Evolutionary conservation across 176 grass and related monocot genomes (phyloP).

Genomic region (Poa annua): DNA sequence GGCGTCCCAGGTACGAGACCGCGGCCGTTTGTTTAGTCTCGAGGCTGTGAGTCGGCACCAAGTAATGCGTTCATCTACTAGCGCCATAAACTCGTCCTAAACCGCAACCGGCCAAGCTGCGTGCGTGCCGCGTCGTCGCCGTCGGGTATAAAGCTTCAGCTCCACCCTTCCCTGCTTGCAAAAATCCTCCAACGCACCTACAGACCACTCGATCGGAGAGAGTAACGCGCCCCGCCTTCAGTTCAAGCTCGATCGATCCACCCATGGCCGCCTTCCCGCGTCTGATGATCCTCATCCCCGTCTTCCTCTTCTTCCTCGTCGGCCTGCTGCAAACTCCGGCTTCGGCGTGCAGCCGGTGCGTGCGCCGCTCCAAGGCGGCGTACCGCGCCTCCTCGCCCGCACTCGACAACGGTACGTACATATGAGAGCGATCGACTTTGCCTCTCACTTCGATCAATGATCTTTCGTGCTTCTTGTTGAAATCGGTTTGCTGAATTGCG

Average conservation of each 20-base stretch:
- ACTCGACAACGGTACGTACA: slow-evolving; percentile 45
- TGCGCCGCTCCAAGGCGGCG: slow-evolving; percentile 51
- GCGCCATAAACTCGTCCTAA: background rate
- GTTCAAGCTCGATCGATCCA: background rate
- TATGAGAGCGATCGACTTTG: background rate
- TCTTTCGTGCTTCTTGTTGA: background rate
- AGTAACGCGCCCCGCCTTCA: background rate
- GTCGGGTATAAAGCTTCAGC: slow-evolving; percentile 28
- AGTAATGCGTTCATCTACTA: background rate
- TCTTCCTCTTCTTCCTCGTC: background rate
- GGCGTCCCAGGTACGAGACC: slow-evolving; percentile 15
- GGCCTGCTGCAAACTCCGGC: background rate
- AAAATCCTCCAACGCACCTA: background rate
- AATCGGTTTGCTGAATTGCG: background rate
- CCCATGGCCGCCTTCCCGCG: slow-evolving; percentile 16
- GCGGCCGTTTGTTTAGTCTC: background rate
- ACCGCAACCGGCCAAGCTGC: slow-evolving; percentile 7
- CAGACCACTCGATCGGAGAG: background rate
- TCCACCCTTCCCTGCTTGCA: background rate
- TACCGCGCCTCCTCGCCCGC: slow-evolving; percentile 51
- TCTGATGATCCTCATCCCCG: background rate
- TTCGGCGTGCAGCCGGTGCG: slow-evolving; percentile 54
- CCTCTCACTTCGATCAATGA: background rate
- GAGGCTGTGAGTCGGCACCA: slow-evolving; percentile 29
- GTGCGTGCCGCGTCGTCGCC: slow-evolving; percentile 1